Base-by-base conservation (phyloP, 352 stramenopile species). In the Globisporangium canariense region DNA sequence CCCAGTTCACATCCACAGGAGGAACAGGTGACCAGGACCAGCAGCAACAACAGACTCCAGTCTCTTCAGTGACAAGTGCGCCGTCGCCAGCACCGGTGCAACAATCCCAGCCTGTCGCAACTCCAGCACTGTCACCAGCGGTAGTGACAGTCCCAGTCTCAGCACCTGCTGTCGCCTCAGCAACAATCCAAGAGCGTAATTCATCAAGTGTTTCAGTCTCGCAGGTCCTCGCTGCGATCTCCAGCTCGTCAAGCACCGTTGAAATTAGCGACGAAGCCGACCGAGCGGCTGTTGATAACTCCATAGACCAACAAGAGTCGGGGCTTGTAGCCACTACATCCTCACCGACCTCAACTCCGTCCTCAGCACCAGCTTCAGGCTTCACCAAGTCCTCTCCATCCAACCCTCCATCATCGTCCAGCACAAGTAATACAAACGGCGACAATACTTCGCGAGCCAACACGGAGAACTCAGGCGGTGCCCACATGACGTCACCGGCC, bases 1-100 rank as follows among this genome's bases (percentile, higher is more conserved):
- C 40, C n/a, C 82, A 91, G 67, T 88, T 89, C 45, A 47, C 62
- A 10, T 1, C 7, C 28, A 41, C 34, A 6, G 69, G 65, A 30
- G 46, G 57, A 6, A 36, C 34, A 4, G 61, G 36, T 11, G 41
- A 22, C 38, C 50, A 60, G 53, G 38, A 41, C 43, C 36, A 49
- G 43, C 68, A 46, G 46, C 62, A 40, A 13, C 53, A 45, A 13
- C 53, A 45, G 45, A 51, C 22, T 34, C 47, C 41, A 53, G 52
- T 8, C 28, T 32, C 50, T 40, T 28, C 28, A 38, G 50, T n/a
- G 20, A 38, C 32, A 28, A 58, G 13, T 11, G 9, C 46, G 2
- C 32, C 53, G 13, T 38, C 56, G 43, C 14, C 58, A 55, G 51
- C 51, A 14, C 54, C 32, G 11, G 20, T 28, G 5, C 54, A 51